Evolutionary conservation across 306 rosid genomes (phyloP).

Genomic region (Betula pendula): DNA sequence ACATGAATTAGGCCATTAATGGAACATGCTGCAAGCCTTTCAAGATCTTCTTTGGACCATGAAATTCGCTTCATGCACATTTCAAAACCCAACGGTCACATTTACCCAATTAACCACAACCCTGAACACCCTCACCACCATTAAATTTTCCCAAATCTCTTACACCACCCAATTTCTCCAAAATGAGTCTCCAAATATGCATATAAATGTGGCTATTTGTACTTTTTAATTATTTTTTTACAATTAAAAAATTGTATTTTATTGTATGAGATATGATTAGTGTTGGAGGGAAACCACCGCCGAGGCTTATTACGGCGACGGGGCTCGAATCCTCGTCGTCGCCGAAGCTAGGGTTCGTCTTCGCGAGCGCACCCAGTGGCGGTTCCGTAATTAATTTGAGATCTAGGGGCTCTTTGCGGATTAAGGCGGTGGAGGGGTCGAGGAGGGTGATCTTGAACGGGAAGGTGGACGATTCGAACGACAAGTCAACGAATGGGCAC

Average conservation of each 20-base stretch:
- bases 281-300: slow-evolving; percentile 32
- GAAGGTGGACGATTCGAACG: slow-evolving; percentile 26
- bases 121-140: background rate
- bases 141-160: background rate
- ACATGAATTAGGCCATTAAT: too few species aligned
- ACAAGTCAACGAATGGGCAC: slow-evolving; percentile 38
- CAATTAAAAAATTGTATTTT: background rate
- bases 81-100: slow-evolving; percentile 1
- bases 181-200: background rate
- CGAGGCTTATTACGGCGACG: slow-evolving; percentile 18
- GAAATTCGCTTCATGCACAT: background rate
- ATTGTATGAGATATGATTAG: slow-evolving; percentile 39
- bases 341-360: slow-evolving; percentile 23
- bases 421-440: slow-evolving; percentile 45
- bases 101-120: background rate
- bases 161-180: background rate
- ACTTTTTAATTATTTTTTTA: background rate
- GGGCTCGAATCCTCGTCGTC: slow-evolving; percentile 18
- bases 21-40: background rate
- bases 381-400: slow-evolving; percentile 25
- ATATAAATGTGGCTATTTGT: background rate
- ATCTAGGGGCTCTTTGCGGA: slow-evolving; percentile 32
- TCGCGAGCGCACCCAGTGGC: slow-evolving; percentile 8
- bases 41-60: background rate
- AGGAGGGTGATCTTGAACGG: slow-evolving; percentile 30